Evolutionary conservation across 176 grass and related monocot species (phyloP).

Genomic region (Oryza australiensis): DNA sequence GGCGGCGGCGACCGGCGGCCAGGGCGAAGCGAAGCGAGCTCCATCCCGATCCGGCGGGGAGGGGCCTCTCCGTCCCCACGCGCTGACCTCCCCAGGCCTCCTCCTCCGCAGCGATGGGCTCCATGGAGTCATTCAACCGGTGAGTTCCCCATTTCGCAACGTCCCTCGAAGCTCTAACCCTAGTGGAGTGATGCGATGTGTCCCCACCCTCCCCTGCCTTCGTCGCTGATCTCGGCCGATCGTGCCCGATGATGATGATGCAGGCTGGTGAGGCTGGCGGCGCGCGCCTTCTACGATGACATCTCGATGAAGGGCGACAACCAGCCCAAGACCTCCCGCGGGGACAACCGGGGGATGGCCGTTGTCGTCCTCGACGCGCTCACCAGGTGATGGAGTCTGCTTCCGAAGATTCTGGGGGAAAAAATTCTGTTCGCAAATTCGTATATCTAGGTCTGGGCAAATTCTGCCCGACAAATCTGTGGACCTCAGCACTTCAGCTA

Average conservation of each 20-base stretch:
- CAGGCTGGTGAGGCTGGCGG: conserved; percentile 82
- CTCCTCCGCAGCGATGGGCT: conserved; percentile 40
- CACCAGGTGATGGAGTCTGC: conserved; percentile 48
- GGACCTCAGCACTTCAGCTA: not conserved
- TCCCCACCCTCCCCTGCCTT: not conserved
- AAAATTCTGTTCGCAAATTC: not conserved
- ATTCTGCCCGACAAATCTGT: not conserved
- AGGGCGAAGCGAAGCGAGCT: not conserved
- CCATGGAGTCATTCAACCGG: conserved; percentile 92
- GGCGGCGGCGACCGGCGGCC: not conserved
- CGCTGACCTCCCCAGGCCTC: not conserved
- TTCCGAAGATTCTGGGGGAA: not conserved
- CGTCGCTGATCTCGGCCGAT: not conserved
- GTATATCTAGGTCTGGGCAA: not conserved
- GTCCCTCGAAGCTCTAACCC: conserved; percentile 24
- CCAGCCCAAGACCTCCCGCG: conserved; percentile 82
- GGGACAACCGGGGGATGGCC: conserved; percentile 98
- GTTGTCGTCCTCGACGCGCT: conserved; percentile 93
- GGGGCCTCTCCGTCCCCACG: not conserved
- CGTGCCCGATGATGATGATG: not conserved
- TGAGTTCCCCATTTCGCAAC: not conserved
- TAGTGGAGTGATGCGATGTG: not conserved
- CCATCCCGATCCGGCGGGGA: not conserved
- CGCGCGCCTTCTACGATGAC: conserved; percentile 92
- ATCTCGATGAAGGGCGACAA: conserved; percentile 93